phyloP scores from a whole-genome alignment of 495 filamentous ascomycete genomes.

The Podospora pseudopauciseta region DNA sequence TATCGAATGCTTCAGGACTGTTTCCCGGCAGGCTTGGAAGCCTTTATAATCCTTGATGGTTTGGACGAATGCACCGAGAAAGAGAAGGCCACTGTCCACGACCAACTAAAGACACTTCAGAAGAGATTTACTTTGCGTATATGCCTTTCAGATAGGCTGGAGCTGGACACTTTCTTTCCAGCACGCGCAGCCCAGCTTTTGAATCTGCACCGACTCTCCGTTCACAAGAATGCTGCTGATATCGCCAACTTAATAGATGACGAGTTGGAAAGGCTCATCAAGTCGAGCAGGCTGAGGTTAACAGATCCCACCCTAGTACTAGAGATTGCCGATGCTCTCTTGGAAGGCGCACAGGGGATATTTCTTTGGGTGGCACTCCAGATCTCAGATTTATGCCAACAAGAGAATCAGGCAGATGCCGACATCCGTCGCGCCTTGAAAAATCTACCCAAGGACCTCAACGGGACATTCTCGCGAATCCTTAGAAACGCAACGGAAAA shows the following conservation, averaged over 20 bases:
- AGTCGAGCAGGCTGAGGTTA: conserved; percentile 33
- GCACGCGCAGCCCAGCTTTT: conserved; percentile 9
- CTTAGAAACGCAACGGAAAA: conserved; percentile 28
- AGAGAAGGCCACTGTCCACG: conserved; percentile 26
- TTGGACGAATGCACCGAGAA: conserved; percentile 35
- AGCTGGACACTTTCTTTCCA: conserved; percentile 23
- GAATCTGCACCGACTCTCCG: conserved; percentile 19
- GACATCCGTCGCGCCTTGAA: conserved; percentile 38
- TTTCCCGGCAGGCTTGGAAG: conserved; percentile 22
- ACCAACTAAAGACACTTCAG: conserved; percentile 27
- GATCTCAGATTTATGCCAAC: conserved; percentile 37
- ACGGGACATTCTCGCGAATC: conserved; percentile 41
- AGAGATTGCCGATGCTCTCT: conserved; percentile 33
- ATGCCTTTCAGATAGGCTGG: conserved; percentile 34
- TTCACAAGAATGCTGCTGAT: conserved; percentile 41
- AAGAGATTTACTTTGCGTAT: conserved; percentile 26
- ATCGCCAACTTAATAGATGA: conserved; percentile 38
- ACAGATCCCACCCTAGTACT: conserved; percentile 36
- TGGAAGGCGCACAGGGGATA: not conserved
- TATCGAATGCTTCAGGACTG: conserved; percentile 18
- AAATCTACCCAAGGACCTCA: conserved; percentile 41
- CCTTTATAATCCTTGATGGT: conserved; percentile 38
- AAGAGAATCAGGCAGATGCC: conserved; percentile 35
- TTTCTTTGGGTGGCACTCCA: conserved; percentile 23
- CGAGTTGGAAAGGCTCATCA: conserved; percentile 33